Conservation (phyloP, 345 rosid genomes). For the Lepidium didymum region DNA sequence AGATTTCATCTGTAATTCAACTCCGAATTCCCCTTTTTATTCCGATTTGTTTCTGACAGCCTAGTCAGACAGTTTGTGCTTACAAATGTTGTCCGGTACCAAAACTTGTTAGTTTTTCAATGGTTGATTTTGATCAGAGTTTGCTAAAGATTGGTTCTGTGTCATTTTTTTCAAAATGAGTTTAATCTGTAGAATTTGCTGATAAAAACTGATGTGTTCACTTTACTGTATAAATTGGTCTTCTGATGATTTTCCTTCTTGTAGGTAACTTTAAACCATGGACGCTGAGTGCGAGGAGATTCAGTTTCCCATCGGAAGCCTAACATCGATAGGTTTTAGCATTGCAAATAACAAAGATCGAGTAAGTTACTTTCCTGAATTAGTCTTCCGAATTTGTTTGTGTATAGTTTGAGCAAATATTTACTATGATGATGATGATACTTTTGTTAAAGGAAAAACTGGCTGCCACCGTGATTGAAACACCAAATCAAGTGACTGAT, state of each 20-base stretch:
- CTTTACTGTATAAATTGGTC: background rate
- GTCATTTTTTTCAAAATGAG: background rate
- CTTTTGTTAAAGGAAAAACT: conserved; percentile 45
- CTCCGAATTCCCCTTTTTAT: background rate
- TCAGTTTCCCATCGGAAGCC: background rate
- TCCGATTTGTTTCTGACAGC: background rate
- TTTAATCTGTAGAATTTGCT: background rate
- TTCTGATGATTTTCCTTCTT: background rate
- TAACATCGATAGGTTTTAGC: conserved; percentile 16
- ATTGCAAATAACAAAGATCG: conserved; percentile 18
- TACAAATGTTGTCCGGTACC: background rate
- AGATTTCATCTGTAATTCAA: background rate
- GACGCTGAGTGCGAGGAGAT: background rate
- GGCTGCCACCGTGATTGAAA: conserved; percentile 36
- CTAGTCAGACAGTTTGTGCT: background rate
- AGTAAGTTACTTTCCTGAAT: conserved; percentile 3
- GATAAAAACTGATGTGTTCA: background rate
- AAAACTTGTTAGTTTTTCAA: conserved; percentile 2
- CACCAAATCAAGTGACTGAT: conserved; percentile 59
- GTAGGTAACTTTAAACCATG: conserved; percentile 2
- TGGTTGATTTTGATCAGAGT: background rate
- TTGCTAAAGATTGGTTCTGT: background rate
- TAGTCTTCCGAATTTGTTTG: background rate
- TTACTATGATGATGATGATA: background rate
- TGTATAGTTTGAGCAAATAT: background rate